Base-by-base conservation (phyloP, 2,329 filamentous ascomycete genomes). In the Claviceps sorghi region DNA sequence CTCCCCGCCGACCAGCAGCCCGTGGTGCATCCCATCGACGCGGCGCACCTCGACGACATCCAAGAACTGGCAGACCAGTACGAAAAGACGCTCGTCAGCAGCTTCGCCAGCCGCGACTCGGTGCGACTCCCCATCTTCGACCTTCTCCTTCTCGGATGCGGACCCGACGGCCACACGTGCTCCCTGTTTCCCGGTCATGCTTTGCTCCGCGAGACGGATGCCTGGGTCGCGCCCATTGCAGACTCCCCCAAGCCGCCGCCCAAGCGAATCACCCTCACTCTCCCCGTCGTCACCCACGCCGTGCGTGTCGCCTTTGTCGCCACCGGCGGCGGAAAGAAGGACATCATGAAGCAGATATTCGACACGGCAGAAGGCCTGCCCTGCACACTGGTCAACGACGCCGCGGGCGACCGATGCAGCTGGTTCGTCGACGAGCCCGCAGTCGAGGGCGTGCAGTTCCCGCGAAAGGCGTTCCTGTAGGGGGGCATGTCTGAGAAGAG, bases 141-240 rank as follows among this genome's bases (percentile, higher is more conserved):
- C 67, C 79, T 98, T 51, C 76, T 98, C 52, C 80, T 98, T 43
- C 82, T 98, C 43, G 93, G 93, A 61, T 95, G 88, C 66, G 93
- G 93, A 0, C 91, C 93, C 15, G 93, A 97, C 67, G 93, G 93
- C 50, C 93, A 98, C 73, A 97, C 93, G 36, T 97, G 93, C 82
- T 93, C 86, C 61, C 75, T 98, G 50, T 98, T 98, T 75, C 93
- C 93, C 5, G 85, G 84, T 52, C 91, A 96, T 65, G 79, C 84
- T 54, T 78, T 97, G 51, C 78, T 97, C 59, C 82, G 89, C 58
- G 91, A 97, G 72, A 80, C 80, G 38, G 84, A 83, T 62, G 88
- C 91, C 51, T 98, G 93, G 93, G 88, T 97, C 44, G 84, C 90
- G 15, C 80, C 88, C 46, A 94, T 96, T 64, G 82, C 85, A 62